These are phyloP conservation scores for Erodium trifolium DNA, from an alignment of 441 rosid genomes.

Conservation along the genomic window DNA sequence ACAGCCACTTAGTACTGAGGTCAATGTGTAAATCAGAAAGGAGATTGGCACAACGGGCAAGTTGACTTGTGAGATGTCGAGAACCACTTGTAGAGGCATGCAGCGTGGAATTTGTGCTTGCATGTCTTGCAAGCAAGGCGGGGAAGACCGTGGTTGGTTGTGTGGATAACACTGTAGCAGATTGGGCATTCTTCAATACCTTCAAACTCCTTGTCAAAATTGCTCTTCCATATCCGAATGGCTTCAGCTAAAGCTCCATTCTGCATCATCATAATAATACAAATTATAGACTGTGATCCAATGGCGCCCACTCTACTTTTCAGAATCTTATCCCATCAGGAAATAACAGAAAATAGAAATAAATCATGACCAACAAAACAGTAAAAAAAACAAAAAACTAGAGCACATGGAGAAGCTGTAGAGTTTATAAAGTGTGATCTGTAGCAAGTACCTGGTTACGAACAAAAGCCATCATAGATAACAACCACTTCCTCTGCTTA, in stretches of 20 bases:
- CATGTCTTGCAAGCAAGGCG: constrained; percentile 90
- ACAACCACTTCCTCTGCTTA: constrained; percentile 92
- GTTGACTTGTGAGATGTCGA: constrained; percentile 79
- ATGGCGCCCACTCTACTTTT: neutral
- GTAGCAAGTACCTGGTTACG: constrained; percentile 71
- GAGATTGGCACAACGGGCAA: constrained; percentile 94
- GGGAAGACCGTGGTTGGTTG: constrained; percentile 79
- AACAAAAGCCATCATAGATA: constrained; percentile 89
- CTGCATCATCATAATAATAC: constrained; percentile 35
- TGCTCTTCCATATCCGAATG: constrained; percentile 77
- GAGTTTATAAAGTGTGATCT: neutral
- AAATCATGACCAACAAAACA: neutral
- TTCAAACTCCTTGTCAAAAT: constrained; percentile 92
- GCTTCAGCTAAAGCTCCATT: constrained; percentile 97
- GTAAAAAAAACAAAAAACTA: neutral
- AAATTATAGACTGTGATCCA: neutral
- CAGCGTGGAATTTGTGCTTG: constrained; percentile 89
- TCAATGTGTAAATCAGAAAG: constrained; percentile 36
- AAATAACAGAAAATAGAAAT: neutral
- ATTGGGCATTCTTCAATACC: constrained; percentile 98
- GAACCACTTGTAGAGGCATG: constrained; percentile 95
- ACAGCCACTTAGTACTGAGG: neutral
- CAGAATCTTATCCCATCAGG: neutral
- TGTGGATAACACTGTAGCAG: constrained; percentile 94
- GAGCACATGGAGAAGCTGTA: constrained; percentile 10